Evolutionary conservation across 2,329 filamentous ascomycete species (phyloP).

Genomic region (Purpureocillium lavendulum): DNA sequence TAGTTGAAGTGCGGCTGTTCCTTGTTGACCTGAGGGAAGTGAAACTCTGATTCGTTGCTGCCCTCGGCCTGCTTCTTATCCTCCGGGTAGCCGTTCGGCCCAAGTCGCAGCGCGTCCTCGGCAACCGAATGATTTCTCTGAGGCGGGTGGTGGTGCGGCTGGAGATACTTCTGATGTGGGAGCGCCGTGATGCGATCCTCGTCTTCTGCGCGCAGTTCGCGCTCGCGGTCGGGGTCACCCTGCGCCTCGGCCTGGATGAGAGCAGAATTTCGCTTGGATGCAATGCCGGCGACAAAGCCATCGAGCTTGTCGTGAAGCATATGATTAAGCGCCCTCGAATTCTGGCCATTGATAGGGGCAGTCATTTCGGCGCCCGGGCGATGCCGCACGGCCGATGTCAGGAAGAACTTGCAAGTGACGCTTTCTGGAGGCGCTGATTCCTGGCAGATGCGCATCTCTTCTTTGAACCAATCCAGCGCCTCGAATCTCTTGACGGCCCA

Average conservation of each 20-base stretch:
- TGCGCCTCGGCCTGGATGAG: constrained; percentile 74
- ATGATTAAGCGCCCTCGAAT: constrained; percentile 56
- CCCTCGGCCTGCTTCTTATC: constrained; percentile 27
- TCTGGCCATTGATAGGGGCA: constrained; percentile 29
- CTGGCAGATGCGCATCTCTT: constrained; percentile 85
- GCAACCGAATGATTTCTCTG: constrained; percentile 5
- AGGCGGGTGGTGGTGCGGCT: constrained; percentile 34
- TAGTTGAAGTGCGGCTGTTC: constrained; percentile 53
- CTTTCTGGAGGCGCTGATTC: constrained; percentile 82
- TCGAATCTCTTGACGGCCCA: constrained; percentile 89
- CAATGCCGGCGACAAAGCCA: constrained; percentile 78
- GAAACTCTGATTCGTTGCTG: constrained; percentile 35
- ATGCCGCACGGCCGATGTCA: constrained; percentile 57
- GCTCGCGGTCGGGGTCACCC: constrained; percentile 70
- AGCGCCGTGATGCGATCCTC: constrained; percentile 79
- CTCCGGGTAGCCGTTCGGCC: constrained; percentile 27
- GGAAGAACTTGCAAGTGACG: constrained; percentile 90
- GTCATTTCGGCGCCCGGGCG: constrained; percentile 28
- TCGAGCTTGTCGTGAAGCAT: constrained; percentile 81
- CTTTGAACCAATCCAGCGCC: constrained; percentile 95
- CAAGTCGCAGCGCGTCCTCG: constrained; percentile 2
- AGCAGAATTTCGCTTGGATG: constrained; percentile 77
- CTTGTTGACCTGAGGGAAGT: constrained; percentile 46
- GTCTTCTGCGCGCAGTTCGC: constrained; percentile 70
- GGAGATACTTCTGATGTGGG: constrained; percentile 58